These are phyloP conservation scores for Cercospora sp. DNA, from an alignment of 2,329 filamentous ascomycete species.

Conservation along the genomic window DNA sequence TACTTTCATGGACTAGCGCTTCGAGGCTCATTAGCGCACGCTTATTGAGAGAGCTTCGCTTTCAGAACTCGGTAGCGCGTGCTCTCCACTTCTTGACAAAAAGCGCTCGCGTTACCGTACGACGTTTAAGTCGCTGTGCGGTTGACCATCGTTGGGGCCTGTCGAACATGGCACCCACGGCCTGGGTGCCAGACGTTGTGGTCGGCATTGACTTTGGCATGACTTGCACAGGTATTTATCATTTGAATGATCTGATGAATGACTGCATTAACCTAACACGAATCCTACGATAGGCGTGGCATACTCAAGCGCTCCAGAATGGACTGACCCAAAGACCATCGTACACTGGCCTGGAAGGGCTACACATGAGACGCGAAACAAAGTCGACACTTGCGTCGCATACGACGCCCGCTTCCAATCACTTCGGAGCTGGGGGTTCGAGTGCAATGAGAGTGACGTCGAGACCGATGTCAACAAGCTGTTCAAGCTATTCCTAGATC, in stretches of 20 bases:
- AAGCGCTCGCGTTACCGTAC: no score
- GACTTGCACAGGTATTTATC: slow-evolving; percentile 21
- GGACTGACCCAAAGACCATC: slow-evolving; percentile 25
- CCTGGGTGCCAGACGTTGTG: no score
- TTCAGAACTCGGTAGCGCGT: no score
- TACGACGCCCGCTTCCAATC: slow-evolving; percentile 13
- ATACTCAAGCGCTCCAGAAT: slow-evolving; percentile 24
- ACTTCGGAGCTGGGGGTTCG: slow-evolving; percentile 27
- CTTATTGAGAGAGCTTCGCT: no score
- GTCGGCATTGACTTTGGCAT: slow-evolving; percentile 3
- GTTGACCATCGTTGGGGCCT: no score
- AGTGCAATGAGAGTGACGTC: slow-evolving; percentile 21
- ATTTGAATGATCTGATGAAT: background rate
- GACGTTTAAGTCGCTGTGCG: no score
- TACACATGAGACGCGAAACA: slow-evolving; percentile 23
- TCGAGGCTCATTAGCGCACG: no score
- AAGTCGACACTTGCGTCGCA: slow-evolving; percentile 26
- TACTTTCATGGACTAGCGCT: background rate
- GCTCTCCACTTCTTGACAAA: no score
- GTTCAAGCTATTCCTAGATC: slow-evolving; percentile 32
- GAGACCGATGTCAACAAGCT: slow-evolving; percentile 18
- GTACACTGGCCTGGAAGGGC: slow-evolving; percentile 28
- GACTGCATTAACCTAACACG: background rate
- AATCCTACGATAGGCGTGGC: background rate
- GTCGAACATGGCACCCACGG: no score